These are phyloP conservation scores for Prillingera fragicola DNA, from an alignment of 1,284 basidiomycete species.

Conservation along the genomic window DNA sequence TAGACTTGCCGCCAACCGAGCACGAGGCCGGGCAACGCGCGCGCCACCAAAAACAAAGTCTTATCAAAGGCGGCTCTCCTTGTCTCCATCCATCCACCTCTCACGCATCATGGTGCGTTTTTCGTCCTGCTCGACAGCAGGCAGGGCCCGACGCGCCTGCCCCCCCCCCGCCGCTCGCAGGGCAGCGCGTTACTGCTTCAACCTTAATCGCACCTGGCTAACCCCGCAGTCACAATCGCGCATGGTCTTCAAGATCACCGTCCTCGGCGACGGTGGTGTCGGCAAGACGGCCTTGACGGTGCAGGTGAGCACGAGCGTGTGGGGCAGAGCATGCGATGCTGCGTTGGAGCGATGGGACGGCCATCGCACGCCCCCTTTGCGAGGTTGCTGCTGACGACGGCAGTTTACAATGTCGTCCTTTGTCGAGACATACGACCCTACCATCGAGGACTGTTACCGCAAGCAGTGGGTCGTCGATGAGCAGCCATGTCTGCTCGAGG, in stretches of 20 bases:
- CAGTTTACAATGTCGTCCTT: conserved; percentile 90
- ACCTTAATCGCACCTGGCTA: no score
- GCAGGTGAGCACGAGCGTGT: conserved; percentile 58
- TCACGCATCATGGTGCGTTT: no score
- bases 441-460: conserved; percentile 91
- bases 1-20: no score
- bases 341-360: no score
- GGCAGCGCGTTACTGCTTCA: no score
- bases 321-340: not conserved
- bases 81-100: no score
- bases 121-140: no score
- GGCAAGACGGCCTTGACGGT: conserved; percentile 96
- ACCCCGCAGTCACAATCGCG: conserved; percentile 12
- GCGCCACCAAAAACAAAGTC: no score
- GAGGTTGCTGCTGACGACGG: not conserved
- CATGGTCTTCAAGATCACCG: conserved; percentile 59
- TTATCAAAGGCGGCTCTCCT: no score
- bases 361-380: not conserved
- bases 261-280: conserved; percentile 94
- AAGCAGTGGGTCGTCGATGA: conserved; percentile 88
- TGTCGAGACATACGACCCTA: conserved; percentile 60
- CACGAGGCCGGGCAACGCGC: no score
- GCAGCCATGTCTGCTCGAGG: conserved; percentile 84
- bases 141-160: no score
- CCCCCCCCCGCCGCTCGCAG: no score